These are phyloP conservation scores for Yamadazyma trypodendri DNA, from an alignment of 1,139 yeast species.

Conservation along the genomic window DNA sequence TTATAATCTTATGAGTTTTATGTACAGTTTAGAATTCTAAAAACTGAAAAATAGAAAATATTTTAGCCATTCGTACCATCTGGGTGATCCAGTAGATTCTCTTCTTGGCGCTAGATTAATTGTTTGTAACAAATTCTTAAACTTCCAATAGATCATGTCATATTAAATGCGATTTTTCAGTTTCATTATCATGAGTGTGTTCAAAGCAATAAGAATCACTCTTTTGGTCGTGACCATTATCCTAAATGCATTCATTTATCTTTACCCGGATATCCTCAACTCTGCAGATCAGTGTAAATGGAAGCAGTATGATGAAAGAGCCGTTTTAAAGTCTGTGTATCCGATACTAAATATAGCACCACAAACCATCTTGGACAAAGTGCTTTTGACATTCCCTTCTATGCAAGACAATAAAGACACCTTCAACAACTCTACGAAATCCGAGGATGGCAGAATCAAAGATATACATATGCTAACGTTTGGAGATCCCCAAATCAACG, in stretches of 20 bases:
- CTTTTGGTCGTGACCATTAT: constrained; percentile 17
- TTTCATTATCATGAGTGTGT: constrained; percentile 1
- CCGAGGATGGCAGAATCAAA: constrained; percentile 18
- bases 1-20: constrained; percentile 39
- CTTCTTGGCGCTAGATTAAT: not conserved
- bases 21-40: constrained; percentile 11
- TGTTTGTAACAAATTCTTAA: too few relatives aligned
- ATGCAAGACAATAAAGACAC: constrained; percentile 16
- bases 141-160: not conserved
- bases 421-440: constrained; percentile 10
- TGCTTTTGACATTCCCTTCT: constrained; percentile 31
- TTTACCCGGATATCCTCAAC: constrained; percentile 66
- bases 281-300: constrained; percentile 56
- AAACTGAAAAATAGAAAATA: constrained; percentile 2
- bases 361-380: constrained; percentile 22
- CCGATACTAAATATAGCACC: constrained; percentile 24
- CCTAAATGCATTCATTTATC: constrained; percentile 61
- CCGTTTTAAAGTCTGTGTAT: constrained; percentile 15
- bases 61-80: not conserved
- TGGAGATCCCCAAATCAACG: constrained; percentile 97
- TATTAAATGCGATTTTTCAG: constrained; percentile 2
- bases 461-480: constrained; percentile 72
- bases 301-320: constrained; percentile 30
- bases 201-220: constrained; percentile 4
- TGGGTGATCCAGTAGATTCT: not conserved